These are phyloP conservation scores for Copromyces sp. DNA, from an alignment of 495 filamentous ascomycete genomes.

Conservation along the genomic window DNA sequence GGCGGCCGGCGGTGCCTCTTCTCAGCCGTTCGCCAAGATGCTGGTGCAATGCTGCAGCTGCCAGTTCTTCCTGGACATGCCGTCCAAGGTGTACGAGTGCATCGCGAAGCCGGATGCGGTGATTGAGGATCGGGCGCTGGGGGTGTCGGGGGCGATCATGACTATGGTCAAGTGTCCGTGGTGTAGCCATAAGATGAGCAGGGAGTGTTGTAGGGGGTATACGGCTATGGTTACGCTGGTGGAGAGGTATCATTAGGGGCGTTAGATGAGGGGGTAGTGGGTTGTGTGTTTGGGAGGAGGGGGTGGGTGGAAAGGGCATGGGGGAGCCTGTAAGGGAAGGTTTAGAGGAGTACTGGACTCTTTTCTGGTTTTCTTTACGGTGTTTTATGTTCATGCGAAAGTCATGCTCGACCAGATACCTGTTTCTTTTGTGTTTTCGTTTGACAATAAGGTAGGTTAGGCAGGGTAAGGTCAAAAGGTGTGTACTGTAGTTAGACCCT, in stretches of 20 bases:
- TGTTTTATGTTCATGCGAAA: no score
- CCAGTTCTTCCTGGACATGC: slow-evolving; percentile 74
- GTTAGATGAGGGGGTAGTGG: neutral
- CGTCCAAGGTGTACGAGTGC: slow-evolving; percentile 61
- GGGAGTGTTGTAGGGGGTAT: slow-evolving; percentile 63
- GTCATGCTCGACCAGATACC: no score
- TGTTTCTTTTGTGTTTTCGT: no score
- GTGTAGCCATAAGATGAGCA: slow-evolving; percentile 68
- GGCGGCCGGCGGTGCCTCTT: slow-evolving; percentile 20
- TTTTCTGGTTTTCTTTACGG: no score
- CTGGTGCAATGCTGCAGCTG: slow-evolving; percentile 76
- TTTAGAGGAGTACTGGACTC: no score
- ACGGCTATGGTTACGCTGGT: slow-evolving; percentile 58
- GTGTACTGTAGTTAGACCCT: no score
- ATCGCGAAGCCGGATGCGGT: slow-evolving; percentile 55
- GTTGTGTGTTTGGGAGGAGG: no score
- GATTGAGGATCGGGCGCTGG: slow-evolving; percentile 35
- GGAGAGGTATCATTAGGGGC: slow-evolving; percentile 49
- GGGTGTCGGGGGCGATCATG: slow-evolving; percentile 43
- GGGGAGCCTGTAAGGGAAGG: no score
- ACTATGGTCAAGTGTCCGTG: slow-evolving; percentile 62
- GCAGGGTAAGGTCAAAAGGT: no score
- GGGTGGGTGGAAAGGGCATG: no score
- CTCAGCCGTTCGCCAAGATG: slow-evolving; percentile 52
- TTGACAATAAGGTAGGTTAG: no score